Evolutionary conservation across 2,329 filamentous ascomycete species (phyloP).

Genomic region (Claviceps fusiformis): DNA sequence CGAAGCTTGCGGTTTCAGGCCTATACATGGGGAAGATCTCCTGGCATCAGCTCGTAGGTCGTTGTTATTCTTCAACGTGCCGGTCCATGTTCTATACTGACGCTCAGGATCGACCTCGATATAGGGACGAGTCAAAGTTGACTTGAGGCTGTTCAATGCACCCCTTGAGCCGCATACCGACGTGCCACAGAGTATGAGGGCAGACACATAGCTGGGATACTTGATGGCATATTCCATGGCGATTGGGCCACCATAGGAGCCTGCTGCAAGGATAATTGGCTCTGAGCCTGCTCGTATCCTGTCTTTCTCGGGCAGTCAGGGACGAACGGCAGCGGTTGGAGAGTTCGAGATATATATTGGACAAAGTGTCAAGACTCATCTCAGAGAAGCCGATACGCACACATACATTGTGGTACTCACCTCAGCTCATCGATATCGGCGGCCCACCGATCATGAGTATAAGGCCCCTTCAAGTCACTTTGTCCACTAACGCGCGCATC

Average conservation of each 20-base stretch:
- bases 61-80: slow-evolving; percentile 7
- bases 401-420: slow-evolving; percentile 4
- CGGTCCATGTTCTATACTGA: slow-evolving; percentile 11
- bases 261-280: slow-evolving; percentile 11
- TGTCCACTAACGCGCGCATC: slow-evolving; percentile 13
- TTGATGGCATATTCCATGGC: slow-evolving; percentile 12
- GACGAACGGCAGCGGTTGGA: background rate
- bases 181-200: slow-evolving; percentile 11
- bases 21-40: slow-evolving; percentile 11
- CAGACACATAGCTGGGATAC: slow-evolving; percentile 9
- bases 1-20: background rate
- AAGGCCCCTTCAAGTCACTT: slow-evolving; percentile 12
- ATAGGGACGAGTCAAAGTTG: slow-evolving; percentile 6
- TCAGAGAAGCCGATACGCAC: background rate
- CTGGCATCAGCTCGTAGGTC: slow-evolving; percentile 8
- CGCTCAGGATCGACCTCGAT: slow-evolving; percentile 9
- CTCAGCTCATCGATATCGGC: slow-evolving; percentile 14
- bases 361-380: background rate
- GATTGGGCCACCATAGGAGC: slow-evolving; percentile 13
- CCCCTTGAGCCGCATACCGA: slow-evolving; percentile 10
- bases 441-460: slow-evolving; percentile 13
- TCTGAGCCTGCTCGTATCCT: slow-evolving; percentile 11
- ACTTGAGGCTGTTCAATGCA: slow-evolving; percentile 6
- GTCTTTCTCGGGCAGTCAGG: background rate
- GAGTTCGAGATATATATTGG: background rate